phyloP scores from a whole-genome alignment of 805 yeast genomes.

The Komagataella kurtzmanii region DNA sequence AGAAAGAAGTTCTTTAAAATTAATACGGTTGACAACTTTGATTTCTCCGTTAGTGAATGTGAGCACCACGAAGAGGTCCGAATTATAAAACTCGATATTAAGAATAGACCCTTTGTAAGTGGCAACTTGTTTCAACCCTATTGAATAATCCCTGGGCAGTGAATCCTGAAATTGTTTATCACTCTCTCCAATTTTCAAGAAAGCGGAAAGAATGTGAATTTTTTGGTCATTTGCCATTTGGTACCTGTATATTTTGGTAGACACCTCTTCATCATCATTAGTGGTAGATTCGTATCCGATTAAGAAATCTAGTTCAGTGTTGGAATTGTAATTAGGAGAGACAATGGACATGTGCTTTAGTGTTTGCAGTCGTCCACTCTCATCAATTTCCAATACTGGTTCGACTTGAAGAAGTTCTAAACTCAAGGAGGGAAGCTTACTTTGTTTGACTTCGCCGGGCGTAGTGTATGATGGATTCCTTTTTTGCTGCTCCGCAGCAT shows the following conservation, averaged over 20 bases:
- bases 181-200: neutral
- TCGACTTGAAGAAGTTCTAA: neutral
- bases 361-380: slow-evolving; percentile 10
- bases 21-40: slow-evolving; percentile 28
- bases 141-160: neutral
- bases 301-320: slow-evolving; percentile 31
- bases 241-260: neutral
- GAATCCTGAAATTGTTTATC: neutral
- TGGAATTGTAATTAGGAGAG: slow-evolving; percentile 28
- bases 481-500: slow-evolving; percentile 31
- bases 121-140: neutral
- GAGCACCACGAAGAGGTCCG: slow-evolving; percentile 26
- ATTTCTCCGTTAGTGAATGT: slow-evolving; percentile 28
- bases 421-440: neutral
- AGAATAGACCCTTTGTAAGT: slow-evolving; percentile 14
- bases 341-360: slow-evolving; percentile 25
- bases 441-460: slow-evolving; percentile 17
- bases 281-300: slow-evolving; percentile 21
- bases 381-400: slow-evolving; percentile 12
- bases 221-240: neutral
- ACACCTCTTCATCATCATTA: neutral
- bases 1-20: slow-evolving; percentile 8
- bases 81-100: slow-evolving; percentile 17
- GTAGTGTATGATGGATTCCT: slow-evolving; percentile 36
- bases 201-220: neutral